Conservation (phyloP, 139 green algal species). For the Yamagishiella unicocca region DNA sequence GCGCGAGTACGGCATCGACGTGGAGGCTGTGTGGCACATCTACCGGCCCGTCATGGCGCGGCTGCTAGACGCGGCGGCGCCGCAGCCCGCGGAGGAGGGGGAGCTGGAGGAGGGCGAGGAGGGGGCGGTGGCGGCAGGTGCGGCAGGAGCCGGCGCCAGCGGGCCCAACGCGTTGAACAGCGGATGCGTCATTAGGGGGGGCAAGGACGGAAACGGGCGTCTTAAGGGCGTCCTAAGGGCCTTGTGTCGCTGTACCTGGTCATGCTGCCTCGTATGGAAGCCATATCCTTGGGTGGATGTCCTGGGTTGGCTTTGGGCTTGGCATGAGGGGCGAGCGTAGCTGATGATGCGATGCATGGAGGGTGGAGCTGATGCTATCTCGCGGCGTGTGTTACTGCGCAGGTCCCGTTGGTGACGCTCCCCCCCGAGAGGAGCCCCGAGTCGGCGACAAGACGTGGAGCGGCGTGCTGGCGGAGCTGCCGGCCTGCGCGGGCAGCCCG, state of each 20-base stretch:
- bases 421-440: slow-evolving; percentile 38
- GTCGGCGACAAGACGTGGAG: slow-evolving; percentile 44
- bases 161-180: too few species aligned
- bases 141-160: too few species aligned
- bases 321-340: too few species aligned
- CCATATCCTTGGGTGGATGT: too few species aligned
- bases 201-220: too few species aligned
- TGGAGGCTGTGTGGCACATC: slow-evolving; percentile 79
- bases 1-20: slow-evolving; percentile 75
- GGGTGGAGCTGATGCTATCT: too few species aligned
- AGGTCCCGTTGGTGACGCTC: neutral
- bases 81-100: slow-evolving; percentile 49
- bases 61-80: slow-evolving; percentile 35
- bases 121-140: slow-evolving; percentile 18
- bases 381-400: neutral
- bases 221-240: too few species aligned
- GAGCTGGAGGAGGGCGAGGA: slow-evolving; percentile 58
- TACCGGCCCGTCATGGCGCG: slow-evolving; percentile 72
- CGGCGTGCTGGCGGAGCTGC: slow-evolving; percentile 34
- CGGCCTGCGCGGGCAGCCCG: slow-evolving; percentile 22
- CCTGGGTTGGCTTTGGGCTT: too few species aligned
- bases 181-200: too few species aligned
- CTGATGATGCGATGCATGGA: too few species aligned
- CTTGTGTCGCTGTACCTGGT: too few species aligned
- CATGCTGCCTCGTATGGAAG: too few species aligned